A percentile compares a stretch with the other conserved stretches of the same genome.
These are phyloP conservation scores for Wakefieldia striispora DNA, from an alignment of 768 basidiomycete genomes.

Conservation along the genomic window DNA sequence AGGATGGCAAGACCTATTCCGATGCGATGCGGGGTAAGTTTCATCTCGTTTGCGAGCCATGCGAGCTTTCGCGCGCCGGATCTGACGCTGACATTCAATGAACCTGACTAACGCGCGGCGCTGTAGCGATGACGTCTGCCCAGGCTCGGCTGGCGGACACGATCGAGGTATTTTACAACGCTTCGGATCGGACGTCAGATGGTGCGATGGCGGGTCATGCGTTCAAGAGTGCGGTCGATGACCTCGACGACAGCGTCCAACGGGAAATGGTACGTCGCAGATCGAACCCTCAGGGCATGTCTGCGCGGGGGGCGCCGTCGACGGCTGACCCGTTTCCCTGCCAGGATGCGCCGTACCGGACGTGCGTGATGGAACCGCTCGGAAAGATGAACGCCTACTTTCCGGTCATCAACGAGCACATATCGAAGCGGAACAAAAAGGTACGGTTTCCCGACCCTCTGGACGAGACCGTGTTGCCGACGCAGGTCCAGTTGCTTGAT, in stretches of 20 bases:
- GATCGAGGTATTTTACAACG: conserved; percentile 87
- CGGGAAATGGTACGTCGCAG: conserved; percentile 73
- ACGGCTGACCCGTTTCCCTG: background rate
- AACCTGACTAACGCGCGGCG: background rate
- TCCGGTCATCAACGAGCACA: conserved; percentile 90
- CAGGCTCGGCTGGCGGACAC: conserved; percentile 93
- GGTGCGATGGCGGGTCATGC: conserved; percentile 97
- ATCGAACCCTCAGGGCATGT: too few species aligned
- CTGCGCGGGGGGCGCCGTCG: too few species aligned
- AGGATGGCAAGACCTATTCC: conserved; percentile 91
- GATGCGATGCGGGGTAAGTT: conserved; percentile 85
- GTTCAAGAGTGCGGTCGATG: conserved; percentile 93
- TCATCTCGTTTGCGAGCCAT: conserved; percentile 15
- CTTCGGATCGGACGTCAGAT: conserved; percentile 80
- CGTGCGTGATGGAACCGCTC: conserved; percentile 91
- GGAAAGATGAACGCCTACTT: conserved; percentile 98
- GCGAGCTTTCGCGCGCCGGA: background rate
- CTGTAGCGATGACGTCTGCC: conserved; percentile 86
- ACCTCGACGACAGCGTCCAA: conserved; percentile 81
- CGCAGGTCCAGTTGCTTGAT: conserved; percentile 70
- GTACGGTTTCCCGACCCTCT: conserved; percentile 37
- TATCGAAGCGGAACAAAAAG: conserved; percentile 95
- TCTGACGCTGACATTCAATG: background rate
- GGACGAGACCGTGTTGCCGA: background rate
- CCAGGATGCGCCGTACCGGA: conserved; percentile 91